Evolutionary conservation across 352 stramenopile species (phyloP).

Genomic region (Aphanomyces cochlioides): DNA sequence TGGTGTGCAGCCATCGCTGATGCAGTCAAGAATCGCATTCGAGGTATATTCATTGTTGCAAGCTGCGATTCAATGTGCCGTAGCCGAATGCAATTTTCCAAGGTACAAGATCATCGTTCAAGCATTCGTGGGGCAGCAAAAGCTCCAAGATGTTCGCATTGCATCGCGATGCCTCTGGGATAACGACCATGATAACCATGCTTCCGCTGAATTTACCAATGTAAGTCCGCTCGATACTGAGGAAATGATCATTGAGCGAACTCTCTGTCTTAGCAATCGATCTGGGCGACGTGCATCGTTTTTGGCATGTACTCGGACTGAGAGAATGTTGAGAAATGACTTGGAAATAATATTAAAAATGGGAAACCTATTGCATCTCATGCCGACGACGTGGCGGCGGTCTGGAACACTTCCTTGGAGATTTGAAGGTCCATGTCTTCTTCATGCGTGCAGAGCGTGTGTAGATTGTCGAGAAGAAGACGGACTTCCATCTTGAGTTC

Average conservation of each 20-base stretch:
- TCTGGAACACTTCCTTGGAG: conserved; percentile 78
- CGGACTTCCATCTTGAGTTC: conserved; percentile 76
- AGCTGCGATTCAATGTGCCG: conserved; percentile 3
- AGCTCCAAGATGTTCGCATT: conserved; percentile 91
- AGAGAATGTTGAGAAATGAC: conserved; percentile 3
- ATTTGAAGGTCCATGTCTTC: conserved; percentile 80
- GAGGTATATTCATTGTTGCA: conserved; percentile 26
- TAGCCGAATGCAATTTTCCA: conserved; percentile 61
- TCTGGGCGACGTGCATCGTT: conserved; percentile 87
- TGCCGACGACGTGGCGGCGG: conserved; percentile 2
- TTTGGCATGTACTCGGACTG: conserved; percentile 90
- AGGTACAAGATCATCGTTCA: conserved; percentile 94
- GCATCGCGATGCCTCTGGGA: conserved; percentile 93
- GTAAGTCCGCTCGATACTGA: conserved; percentile 36
- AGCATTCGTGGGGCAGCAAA: conserved; percentile 91
- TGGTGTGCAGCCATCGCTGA: conserved; percentile 70
- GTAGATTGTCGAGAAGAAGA: conserved; percentile 73
- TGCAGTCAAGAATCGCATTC: conserved; percentile 54
- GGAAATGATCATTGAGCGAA: background rate
- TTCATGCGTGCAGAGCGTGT: conserved; percentile 77
- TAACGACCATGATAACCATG: conserved; percentile 91
- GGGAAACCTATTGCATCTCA: conserved; percentile 24
- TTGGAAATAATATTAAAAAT: background rate
- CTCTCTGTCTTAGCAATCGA: conserved; percentile 51
- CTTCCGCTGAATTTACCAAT: conserved; percentile 82